These are phyloP conservation scores for Penicillium palitans DNA, from an alignment of 2,329 filamentous ascomycete species.

Conservation along the genomic window DNA sequence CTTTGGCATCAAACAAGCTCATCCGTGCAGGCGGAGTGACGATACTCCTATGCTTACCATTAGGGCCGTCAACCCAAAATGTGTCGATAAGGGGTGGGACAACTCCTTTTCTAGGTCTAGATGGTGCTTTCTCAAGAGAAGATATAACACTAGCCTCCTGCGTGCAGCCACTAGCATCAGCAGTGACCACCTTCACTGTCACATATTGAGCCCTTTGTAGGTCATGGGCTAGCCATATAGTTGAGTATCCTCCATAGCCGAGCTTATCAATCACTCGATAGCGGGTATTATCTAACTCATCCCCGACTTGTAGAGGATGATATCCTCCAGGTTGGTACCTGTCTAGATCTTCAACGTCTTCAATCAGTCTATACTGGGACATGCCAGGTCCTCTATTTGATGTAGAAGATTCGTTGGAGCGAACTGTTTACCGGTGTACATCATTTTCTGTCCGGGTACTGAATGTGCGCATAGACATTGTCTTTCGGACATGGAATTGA, in stretches of 20 bases:
- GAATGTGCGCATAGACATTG: neutral
- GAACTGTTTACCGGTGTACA: neutral
- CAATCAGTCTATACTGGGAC: slow-evolving; percentile 6
- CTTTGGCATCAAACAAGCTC: slow-evolving; percentile 23
- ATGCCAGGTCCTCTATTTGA: neutral
- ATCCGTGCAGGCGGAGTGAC: slow-evolving; percentile 22
- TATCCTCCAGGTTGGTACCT: slow-evolving; percentile 15
- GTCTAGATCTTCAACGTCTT: slow-evolving; percentile 13
- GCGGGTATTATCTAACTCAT: slow-evolving; percentile 11
- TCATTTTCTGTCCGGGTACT: neutral
- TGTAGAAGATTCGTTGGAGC: neutral
- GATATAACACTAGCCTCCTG: slow-evolving; percentile 13
- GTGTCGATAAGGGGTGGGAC: slow-evolving; percentile 29
- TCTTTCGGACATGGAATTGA: neutral
- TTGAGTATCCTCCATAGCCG: slow-evolving; percentile 29
- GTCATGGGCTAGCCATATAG: slow-evolving; percentile 38
- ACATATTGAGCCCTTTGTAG: slow-evolving; percentile 27
- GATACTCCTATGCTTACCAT: slow-evolving; percentile 26
- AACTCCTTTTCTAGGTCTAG: slow-evolving; percentile 12
- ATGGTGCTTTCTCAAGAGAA: slow-evolving; percentile 6
- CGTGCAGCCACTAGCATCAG: slow-evolving; percentile 20
- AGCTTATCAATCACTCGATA: slow-evolving; percentile 20
- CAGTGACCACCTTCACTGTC: slow-evolving; percentile 37
- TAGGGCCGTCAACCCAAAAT: slow-evolving; percentile 23
- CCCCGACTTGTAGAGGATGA: slow-evolving; percentile 14